These are phyloP conservation scores for Cucumis hystrix DNA, from an alignment of 306 rosid species.

Conservation along the genomic window DNA sequence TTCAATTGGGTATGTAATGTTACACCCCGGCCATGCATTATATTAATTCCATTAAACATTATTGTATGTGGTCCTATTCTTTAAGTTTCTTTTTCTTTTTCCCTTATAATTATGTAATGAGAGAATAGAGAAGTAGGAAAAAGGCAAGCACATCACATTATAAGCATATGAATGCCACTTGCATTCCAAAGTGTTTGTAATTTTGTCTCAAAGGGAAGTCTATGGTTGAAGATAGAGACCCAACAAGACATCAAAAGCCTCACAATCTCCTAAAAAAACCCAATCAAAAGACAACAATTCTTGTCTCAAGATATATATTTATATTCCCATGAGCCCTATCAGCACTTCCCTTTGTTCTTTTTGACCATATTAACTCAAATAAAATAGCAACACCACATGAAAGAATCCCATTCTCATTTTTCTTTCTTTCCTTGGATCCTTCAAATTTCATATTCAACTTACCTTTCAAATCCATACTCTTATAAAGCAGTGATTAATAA, in stretches of 20 bases:
- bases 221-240: constrained; percentile 34
- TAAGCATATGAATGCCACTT: no score
- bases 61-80: no score
- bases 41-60: no score
- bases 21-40: no score
- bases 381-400: constrained; percentile 23
- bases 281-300: neutral
- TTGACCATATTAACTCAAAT: constrained; percentile 40
- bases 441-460: constrained; percentile 40
- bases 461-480: constrained; percentile 47
- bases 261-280: constrained; percentile 17
- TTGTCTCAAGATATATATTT: constrained; percentile 6
- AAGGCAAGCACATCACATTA: no score
- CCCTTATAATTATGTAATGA: no score
- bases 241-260: constrained; percentile 45
- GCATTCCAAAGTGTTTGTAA: no score
- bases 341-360: constrained; percentile 10
- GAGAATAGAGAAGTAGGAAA: no score
- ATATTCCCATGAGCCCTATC: constrained; percentile 29
- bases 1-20: neutral
- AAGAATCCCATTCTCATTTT: constrained; percentile 18
- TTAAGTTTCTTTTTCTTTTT: no score
- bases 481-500: constrained; percentile 19
- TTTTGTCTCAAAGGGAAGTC: no score
- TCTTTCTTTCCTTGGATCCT: constrained; percentile 51